phyloP scores from a whole-genome alignment of 2,329 filamentous ascomycete genomes.

The Alternaria triticina region DNA sequence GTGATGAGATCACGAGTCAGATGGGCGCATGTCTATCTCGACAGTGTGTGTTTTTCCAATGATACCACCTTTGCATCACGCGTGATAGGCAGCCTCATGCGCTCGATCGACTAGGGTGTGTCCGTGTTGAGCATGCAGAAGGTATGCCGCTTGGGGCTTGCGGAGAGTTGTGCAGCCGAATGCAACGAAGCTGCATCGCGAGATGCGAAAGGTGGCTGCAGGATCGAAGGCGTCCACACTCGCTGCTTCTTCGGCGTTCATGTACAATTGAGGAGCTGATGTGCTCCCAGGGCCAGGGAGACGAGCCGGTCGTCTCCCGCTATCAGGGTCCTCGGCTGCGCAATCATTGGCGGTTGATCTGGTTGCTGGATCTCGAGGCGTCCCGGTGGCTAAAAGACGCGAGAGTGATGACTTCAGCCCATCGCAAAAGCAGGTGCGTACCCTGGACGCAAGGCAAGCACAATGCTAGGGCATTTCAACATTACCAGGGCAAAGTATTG shows the following conservation, averaged over 20 bases:
- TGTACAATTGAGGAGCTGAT: conserved; percentile 6
- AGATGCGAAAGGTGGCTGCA: conserved; percentile 2
- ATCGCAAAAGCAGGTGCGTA: conserved; percentile 7
- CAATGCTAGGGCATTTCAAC: neutral
- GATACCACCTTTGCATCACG: neutral
- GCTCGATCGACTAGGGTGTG: neutral
- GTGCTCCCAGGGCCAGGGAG: conserved; percentile 24
- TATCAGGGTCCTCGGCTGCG: conserved; percentile 14
- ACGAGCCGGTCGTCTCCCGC: conserved; percentile 28
- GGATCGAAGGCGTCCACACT: neutral
- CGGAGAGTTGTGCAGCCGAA: neutral
- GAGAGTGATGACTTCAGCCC: conserved; percentile 12
- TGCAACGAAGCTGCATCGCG: neutral
- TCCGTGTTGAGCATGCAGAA: neutral
- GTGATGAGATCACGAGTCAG: neutral
- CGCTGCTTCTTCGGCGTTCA: conserved; percentile 7
- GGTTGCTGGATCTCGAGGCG: conserved; percentile 8
- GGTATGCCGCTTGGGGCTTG: neutral
- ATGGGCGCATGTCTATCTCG: neutral
- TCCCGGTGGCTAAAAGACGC: conserved; percentile 7
- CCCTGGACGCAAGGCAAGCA: conserved; percentile 1
- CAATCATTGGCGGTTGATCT: conserved; percentile 15
- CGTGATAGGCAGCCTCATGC: neutral
- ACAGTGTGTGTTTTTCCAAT: neutral
- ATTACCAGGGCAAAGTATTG: conserved; percentile 4